A percentile compares a stretch with the other conserved stretches of the same genome.
Evolutionary conservation across 495 filamentous ascomycete species (phyloP).

Genomic region (Daldinia bambusicola): DNA sequence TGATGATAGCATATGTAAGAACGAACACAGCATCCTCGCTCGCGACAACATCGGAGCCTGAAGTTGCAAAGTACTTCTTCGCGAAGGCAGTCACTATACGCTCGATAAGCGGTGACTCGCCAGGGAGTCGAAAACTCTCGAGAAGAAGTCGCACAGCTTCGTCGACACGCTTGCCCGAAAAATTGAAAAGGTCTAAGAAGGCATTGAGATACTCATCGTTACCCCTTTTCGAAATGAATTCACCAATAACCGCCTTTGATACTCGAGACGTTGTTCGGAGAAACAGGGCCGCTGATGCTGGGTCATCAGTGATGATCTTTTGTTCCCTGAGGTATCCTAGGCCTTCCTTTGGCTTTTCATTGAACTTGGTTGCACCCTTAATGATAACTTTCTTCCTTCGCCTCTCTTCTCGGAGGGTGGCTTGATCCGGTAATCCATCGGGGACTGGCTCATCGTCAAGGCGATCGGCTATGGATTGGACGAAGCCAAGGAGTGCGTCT

Average conservation of each 20-base stretch:
- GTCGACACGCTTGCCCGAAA: slow-evolving; percentile 84
- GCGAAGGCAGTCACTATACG: slow-evolving; percentile 88
- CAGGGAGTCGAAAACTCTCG: slow-evolving; percentile 92
- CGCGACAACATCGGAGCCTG: slow-evolving; percentile 76
- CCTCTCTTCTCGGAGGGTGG: slow-evolving; percentile 72
- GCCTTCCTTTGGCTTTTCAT: slow-evolving; percentile 90
- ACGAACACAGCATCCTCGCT: slow-evolving; percentile 91
- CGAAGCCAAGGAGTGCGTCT: slow-evolving; percentile 87
- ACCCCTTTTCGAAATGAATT: slow-evolving; percentile 88
- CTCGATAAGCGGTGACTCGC: slow-evolving; percentile 92
- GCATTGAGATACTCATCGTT: slow-evolving; percentile 83
- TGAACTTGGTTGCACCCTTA: slow-evolving; percentile 89
- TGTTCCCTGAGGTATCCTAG: slow-evolving; percentile 85
- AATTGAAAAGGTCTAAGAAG: slow-evolving; percentile 88
- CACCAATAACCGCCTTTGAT: slow-evolving; percentile 90
- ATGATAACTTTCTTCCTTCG: slow-evolving; percentile 87
- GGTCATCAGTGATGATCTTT: slow-evolving; percentile 82
- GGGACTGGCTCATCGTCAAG: slow-evolving; percentile 73
- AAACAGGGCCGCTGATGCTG: slow-evolving; percentile 79
- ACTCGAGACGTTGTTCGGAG: slow-evolving; percentile 84
- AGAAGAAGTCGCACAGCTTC: slow-evolving; percentile 89
- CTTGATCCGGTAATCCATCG: slow-evolving; percentile 74
- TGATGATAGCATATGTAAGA: slow-evolving; percentile 94
- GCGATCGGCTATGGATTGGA: slow-evolving; percentile 90
- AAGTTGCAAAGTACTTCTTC: slow-evolving; percentile 83